A percentile compares a stretch with the other conserved stretches of the same genome.
These are phyloP conservation scores for Claviceps digitariae DNA, from an alignment of 2,329 filamentous ascomycete species.

Conservation along the genomic window DNA sequence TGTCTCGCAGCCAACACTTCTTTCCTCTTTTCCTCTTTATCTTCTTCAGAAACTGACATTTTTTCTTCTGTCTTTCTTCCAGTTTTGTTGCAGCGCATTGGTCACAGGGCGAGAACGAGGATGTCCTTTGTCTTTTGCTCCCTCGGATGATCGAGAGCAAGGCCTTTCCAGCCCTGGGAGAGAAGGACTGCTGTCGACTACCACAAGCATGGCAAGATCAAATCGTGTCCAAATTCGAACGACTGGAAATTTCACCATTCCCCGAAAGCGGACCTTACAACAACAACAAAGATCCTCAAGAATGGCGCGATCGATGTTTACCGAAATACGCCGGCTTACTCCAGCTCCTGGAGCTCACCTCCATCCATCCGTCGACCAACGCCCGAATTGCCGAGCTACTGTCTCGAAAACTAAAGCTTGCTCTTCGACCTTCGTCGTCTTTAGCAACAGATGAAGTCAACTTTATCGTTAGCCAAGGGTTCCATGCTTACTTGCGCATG, in stretches of 20 bases:
- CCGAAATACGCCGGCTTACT: slow-evolving; percentile 56
- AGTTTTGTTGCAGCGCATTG: slow-evolving; percentile 67
- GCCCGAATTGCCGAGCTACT: slow-evolving; percentile 53
- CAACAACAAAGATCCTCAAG: slow-evolving; percentile 47
- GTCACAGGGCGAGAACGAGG: slow-evolving; percentile 51
- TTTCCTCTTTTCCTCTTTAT: not conserved
- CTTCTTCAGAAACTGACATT: slow-evolving; percentile 8
- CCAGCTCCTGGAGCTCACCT: slow-evolving; percentile 46
- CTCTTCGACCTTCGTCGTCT: slow-evolving; percentile 46
- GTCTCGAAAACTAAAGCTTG: slow-evolving; percentile 51
- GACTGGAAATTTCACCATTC: slow-evolving; percentile 49
- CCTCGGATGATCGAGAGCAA: slow-evolving; percentile 47
- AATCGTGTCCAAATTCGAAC: slow-evolving; percentile 56
- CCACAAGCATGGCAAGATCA: slow-evolving; percentile 60
- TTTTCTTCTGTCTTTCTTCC: slow-evolving; percentile 18
- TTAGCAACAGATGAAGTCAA: slow-evolving; percentile 49
- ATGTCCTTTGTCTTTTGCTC: slow-evolving; percentile 54
- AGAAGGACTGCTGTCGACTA: slow-evolving; percentile 40
- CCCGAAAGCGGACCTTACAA: slow-evolving; percentile 49
- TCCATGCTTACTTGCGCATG: slow-evolving; percentile 58
- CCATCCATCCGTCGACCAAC: slow-evolving; percentile 52
- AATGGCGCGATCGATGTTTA: slow-evolving; percentile 49
- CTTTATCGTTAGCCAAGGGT: slow-evolving; percentile 63
- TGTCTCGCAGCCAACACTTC: no score
- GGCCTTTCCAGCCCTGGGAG: slow-evolving; percentile 38